Base-by-base conservation (phyloP, 768 basidiomycete species). In the Mrakia frigida region DNA sequence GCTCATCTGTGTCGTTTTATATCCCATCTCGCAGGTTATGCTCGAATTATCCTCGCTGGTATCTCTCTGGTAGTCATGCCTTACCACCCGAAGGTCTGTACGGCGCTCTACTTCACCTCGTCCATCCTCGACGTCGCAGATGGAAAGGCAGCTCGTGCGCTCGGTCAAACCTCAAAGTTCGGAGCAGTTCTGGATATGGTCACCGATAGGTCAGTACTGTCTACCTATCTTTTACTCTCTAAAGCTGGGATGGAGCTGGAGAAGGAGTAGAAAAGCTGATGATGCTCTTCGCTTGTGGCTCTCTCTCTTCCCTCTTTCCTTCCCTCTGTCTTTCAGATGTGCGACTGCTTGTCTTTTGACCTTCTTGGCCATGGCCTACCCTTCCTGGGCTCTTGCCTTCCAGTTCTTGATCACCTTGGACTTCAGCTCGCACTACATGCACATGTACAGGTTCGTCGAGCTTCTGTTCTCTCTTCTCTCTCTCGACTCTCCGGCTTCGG, bases 121-220 rank as follows among this genome's bases (percentile, higher is more conserved):
- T 94, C 93, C 82, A 87, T 99, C 60, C 86, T 99, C 80, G 97
- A 99, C 81, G 97, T 94, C 23, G 91, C 95, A 39, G 97, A 98
- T 79, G 97, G 97, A 3, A 90, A 91, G 81, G 95, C 91, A 13
- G 97, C 97, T 18, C 87, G 97, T 65, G 89, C 89, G 0, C 85
- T 97, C 59, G 90, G 89, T 16, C 95, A 99, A 84, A 91, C 93
- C 7, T 94, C 92, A 74, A 95, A 96, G 85, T 98, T 98, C 84
- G 97, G 97, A 33, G 94, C 94, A 4, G 96, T 98, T 61, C 85
- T 99, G 80, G 97, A 99, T 84, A 99, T 99, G 97, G 96, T 99
- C 59, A 98, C 97, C 9, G 97, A 99, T 84, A 86, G 96, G 94
- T 96, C 2, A 23, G 75, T 63, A 25, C 21, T 63, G 25, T 31